Base-by-base conservation (phyloP, 106 monocot species). In the Iris macrosiphon region DNA sequence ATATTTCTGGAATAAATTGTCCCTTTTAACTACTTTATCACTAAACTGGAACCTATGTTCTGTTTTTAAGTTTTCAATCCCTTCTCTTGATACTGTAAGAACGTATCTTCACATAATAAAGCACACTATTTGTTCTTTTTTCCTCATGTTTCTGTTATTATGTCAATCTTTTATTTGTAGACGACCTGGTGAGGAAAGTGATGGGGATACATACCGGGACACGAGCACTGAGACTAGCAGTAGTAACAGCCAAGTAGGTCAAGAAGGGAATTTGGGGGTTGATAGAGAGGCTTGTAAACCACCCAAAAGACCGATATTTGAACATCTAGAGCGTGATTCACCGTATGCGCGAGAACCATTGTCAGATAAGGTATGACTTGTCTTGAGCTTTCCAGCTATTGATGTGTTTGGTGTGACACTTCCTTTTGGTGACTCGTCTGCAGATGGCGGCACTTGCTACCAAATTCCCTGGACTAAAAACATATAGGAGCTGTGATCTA, bases 401-500 rank as follows among this genome's bases (percentile, higher is more conserved):
- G n/a, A n/a, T n/a, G n/a, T n/a, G n/a, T n/a, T n/a, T n/a, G n/a
- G n/a, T n/a, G n/a, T n/a, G n/a, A n/a, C n/a, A n/a, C n/a, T n/a
- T n/a, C n/a, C n/a, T n/a, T n/a, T n/a, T n/a, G n/a, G n/a, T n/a
- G n/a, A n/a, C 17, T 20, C 46, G 25, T 7, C 34, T 67, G 47
- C 82, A 96, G 96, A 86, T 96, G 60, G 72, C 69, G 24, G 40
- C 46, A 56, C 83, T 96, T 58, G 82, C 83, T 3, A 43, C 45
- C 25, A 79, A 75, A 60, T 96, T 82, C 63, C 90, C 96, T 2
- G 77, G 72, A 41, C 66, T 96, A 21, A 96, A 83, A 60, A 80
- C 71, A 7, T 90, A 75, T 26, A 85, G 46, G 48, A 96, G 96
- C 59, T 82, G 69, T 65, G 96, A 96, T 69, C 64, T 96, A 46